A percentile compares a stretch with the other conserved stretches of the same genome.
These are phyloP conservation scores for Coemansia sp. DNA, from an alignment of 192 early-diverging fungal species.

Conservation along the genomic window DNA sequence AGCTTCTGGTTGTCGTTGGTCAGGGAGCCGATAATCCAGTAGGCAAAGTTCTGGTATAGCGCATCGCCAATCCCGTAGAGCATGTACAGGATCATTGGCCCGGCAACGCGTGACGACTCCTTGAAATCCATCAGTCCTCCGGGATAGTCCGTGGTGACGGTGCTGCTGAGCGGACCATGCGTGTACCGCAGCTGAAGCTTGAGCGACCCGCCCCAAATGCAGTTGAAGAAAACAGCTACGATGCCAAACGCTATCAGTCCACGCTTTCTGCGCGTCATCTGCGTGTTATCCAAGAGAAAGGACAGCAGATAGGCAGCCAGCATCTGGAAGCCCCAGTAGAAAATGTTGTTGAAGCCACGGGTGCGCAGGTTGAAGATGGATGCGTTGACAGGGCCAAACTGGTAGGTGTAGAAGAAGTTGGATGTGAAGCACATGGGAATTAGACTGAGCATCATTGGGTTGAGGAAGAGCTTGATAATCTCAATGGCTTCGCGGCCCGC, in stretches of 20 bases:
- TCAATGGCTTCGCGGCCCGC: constrained; percentile 60
- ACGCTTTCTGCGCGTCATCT: constrained; percentile 58
- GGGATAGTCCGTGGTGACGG: constrained; percentile 21
- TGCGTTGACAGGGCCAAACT: constrained; percentile 67
- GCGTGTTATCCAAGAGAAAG: constrained; percentile 63
- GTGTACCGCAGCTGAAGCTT: constrained; percentile 62
- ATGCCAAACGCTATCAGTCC: constrained; percentile 60
- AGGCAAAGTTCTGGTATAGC: constrained; percentile 72
- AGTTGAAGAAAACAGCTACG: constrained; percentile 49
- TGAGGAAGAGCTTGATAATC: constrained; percentile 61
- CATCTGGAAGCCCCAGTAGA: constrained; percentile 79
- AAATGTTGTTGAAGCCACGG: constrained; percentile 70
- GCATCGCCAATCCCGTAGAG: constrained; percentile 75
- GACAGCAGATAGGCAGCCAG: constrained; percentile 65
- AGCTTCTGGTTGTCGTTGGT: constrained; percentile 72
- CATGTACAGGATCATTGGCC: constrained; percentile 67
- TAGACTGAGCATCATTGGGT: constrained; percentile 67
- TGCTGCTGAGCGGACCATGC: constrained; percentile 22
- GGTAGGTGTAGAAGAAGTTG: constrained; percentile 82
- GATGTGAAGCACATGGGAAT: constrained; percentile 70
- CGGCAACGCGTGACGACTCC: constrained; percentile 53
- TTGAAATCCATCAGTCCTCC: constrained; percentile 49
- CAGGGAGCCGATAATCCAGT: constrained; percentile 84
- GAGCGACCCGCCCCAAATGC: constrained; percentile 63
- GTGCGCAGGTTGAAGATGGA: constrained; percentile 69